Evolutionary conservation across 2,329 filamentous ascomycete species (phyloP), one percentile per base, ranked within the genome.

Genomic region (Trichothecium sympodiale): DNA sequence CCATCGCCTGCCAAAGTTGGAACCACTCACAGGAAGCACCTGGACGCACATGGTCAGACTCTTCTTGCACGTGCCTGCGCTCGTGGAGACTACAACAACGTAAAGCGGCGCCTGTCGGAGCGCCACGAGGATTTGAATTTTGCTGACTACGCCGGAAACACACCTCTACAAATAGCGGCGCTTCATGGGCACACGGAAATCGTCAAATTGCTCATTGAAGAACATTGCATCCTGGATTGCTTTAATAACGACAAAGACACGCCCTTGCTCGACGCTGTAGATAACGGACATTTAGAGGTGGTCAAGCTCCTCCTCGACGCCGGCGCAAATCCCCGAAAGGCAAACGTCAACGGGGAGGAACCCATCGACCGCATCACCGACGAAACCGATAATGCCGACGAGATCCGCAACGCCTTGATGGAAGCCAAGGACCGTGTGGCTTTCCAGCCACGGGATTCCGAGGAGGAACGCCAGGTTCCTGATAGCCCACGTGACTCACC

Each of bases 121-220:
- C 75, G 87, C 15, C 87, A 86, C 0, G 84, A 93, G 42, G 87
- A 96, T 56, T 59, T 96, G 36, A 84, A 98, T 47, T 74, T 88
- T 39, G 77, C 84, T 17, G 91, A 98, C 52, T 93, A 94, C 53
- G 91, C 91, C 12, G 85, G 86, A n/a, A 96, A 96, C 50, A 93
- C 89, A 1, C 91, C 91, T 17, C 67, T 98, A 25, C 91, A 98
- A 56, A 91, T 94, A 45, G 89, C 91, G 25, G 79, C 88, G 23
- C 69, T 98, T 39, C 82, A 91, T 51, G 91, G 91, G 6, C 83
- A 80, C 54, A 79, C 80, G 23, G 76, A 91, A 37, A 88, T 96
- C 38, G 91, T 96, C 28, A 79, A 83, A 53, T 81, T 94, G 36
- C 64, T 98, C 28, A 77, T 98, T 42, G 75, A 84, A 8, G 80